phyloP scores from a whole-genome alignment of 768 basidiomycete species.

The Phlebiopsis gigantea region DNA sequence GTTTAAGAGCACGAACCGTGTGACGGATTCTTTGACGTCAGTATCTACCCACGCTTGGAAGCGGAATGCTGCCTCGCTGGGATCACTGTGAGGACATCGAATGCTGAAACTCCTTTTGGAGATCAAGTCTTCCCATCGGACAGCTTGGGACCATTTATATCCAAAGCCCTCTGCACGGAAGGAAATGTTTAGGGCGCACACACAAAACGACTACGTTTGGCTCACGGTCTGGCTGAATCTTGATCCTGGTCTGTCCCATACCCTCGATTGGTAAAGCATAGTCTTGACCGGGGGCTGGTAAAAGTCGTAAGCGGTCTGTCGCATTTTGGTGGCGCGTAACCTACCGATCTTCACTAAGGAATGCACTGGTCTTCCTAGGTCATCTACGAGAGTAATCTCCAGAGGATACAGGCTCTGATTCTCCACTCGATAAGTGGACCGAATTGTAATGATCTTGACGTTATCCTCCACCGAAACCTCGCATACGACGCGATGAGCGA shows the following conservation, averaged over 20 bases:
- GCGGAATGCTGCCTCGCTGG: conserved; percentile 84
- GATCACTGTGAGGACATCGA: conserved; percentile 77
- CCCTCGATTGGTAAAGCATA: conserved; percentile 89
- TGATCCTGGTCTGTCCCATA: conserved; percentile 74
- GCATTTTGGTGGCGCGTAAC: no score
- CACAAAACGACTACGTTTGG: background rate
- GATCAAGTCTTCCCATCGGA: conserved; percentile 87
- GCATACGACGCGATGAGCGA: conserved; percentile 77
- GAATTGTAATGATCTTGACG: conserved; percentile 89
- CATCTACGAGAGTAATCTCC: conserved; percentile 87
- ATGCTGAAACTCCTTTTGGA: conserved; percentile 66
- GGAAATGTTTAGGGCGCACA: background rate
- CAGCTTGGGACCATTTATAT: conserved; percentile 86
- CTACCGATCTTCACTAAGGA: conserved; percentile 77
- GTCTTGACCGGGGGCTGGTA: conserved; percentile 72
- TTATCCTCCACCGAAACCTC: conserved; percentile 88
- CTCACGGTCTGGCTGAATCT: conserved; percentile 91
- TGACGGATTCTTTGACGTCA: conserved; percentile 59
- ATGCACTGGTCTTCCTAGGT: conserved; percentile 73
- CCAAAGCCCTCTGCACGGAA: conserved; percentile 79
- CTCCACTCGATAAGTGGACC: conserved; percentile 88
- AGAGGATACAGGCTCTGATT: conserved; percentile 89
- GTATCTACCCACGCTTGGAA: conserved; percentile 90
- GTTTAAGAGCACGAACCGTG: background rate
- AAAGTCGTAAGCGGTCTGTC: background rate